Conservation (phyloP, 1,284 basidiomycete species). For the Dichomitus squalens region DNA sequence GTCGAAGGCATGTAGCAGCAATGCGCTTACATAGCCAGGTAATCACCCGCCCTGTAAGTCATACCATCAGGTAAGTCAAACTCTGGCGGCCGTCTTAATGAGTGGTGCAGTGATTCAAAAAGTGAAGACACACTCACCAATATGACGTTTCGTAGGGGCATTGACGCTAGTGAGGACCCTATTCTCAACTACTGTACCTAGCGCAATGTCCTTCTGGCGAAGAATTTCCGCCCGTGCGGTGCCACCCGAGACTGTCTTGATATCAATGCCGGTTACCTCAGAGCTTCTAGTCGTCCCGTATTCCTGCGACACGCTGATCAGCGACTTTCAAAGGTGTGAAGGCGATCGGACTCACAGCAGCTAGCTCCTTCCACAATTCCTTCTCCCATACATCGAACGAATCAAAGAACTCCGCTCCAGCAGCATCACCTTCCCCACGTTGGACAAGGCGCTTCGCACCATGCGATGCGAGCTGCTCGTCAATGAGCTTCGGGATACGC, state of each 20-base stretch:
- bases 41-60: conserved; percentile 45
- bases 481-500: conserved; percentile 48
- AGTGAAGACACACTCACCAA: conserved; percentile 21
- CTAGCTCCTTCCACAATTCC: conserved; percentile 43
- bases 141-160: conserved; percentile 45
- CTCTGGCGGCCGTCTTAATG: conserved; percentile 24
- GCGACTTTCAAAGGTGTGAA: background rate
- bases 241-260: conserved; percentile 40
- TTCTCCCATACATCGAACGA: conserved; percentile 49
- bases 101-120: background rate
- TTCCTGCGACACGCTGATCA: conserved; percentile 24
- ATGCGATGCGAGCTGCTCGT: conserved; percentile 39
- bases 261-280: conserved; percentile 21
- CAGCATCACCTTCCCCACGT: conserved; percentile 48
- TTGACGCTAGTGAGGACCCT: conserved; percentile 43
- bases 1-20: background rate
- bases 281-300: conserved; percentile 29
- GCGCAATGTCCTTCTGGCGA: conserved; percentile 42
- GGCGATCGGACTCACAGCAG: conserved; percentile 30
- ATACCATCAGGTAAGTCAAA: conserved; percentile 43
- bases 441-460: conserved; percentile 44
- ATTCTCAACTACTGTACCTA: conserved; percentile 46
- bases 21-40: conserved; percentile 44
- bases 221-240: conserved; percentile 40
- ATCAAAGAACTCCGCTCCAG: conserved; percentile 47